phyloP scores from a whole-genome alignment of 2,329 filamentous ascomycete species.

The Fusarium pininemorale region DNA sequence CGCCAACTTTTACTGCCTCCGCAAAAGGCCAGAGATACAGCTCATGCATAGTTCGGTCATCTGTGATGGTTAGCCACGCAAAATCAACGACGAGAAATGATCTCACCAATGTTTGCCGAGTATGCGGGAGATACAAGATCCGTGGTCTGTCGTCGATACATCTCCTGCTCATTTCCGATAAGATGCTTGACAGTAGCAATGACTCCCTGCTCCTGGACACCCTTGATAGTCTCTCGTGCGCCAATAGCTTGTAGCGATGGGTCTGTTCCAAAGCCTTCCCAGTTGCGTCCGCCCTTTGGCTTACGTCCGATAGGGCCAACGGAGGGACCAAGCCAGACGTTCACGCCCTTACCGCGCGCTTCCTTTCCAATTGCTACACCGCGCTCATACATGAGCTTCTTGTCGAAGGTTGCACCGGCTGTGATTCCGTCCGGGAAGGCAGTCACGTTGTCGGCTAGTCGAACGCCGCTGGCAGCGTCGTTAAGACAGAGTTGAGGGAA shows the following conservation, averaged over 20 bases:
- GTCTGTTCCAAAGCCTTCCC: slow-evolving; percentile 79
- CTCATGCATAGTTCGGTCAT: slow-evolving; percentile 77
- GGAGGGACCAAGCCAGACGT: slow-evolving; percentile 75
- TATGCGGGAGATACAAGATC: slow-evolving; percentile 48
- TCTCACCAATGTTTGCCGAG: slow-evolving; percentile 79
- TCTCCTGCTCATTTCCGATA: slow-evolving; percentile 65
- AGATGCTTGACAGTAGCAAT: slow-evolving; percentile 67
- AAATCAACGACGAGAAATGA: accelerated
- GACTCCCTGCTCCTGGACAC: slow-evolving; percentile 67
- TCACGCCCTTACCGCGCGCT: slow-evolving; percentile 76
- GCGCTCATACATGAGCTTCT: slow-evolving; percentile 73
- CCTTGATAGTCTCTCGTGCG: slow-evolving; percentile 80
- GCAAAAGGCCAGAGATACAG: slow-evolving; percentile 89
- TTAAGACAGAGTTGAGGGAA: slow-evolving; percentile 78
- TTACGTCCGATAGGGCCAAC: slow-evolving; percentile 78
- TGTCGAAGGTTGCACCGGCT: slow-evolving; percentile 78
- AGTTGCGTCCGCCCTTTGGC: slow-evolving; percentile 76
- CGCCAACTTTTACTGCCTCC: slow-evolving; percentile 82
- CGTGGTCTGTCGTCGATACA: slow-evolving; percentile 61
- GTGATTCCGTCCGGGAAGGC: slow-evolving; percentile 85
- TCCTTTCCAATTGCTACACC: slow-evolving; percentile 76
- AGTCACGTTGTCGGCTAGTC: slow-evolving; percentile 77
- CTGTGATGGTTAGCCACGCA: slow-evolving; percentile 21
- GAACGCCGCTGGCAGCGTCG: slow-evolving; percentile 76
- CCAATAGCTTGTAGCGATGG: slow-evolving; percentile 80